A percentile compares a stretch with the other conserved stretches of the same genome.
Evolutionary conservation across 371 early-diverging fungal genomes (phyloP).

Genomic region (Lichtheimia hyalospora): DNA sequence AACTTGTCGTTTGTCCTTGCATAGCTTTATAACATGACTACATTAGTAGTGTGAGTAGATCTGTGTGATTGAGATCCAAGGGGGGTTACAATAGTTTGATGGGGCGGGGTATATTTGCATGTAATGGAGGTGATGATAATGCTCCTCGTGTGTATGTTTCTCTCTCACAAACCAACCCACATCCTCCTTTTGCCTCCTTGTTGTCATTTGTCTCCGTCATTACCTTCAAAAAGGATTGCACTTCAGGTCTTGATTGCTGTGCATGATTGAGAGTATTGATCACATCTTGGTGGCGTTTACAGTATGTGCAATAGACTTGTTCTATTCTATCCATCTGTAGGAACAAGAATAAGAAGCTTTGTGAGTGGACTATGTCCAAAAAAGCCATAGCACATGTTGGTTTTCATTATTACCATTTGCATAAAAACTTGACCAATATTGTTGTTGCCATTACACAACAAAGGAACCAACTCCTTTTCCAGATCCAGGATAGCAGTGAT

Average conservation of each 20-base stretch:
- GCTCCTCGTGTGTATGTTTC: too few species aligned
- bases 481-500: constrained; percentile 57
- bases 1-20: constrained; percentile 69
- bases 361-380: too few species aligned
- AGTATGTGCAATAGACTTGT: constrained; percentile 70
- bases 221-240: constrained; percentile 11
- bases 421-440: constrained; percentile 58
- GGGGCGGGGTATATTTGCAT: too few species aligned
- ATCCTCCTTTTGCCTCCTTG: neutral
- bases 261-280: constrained; percentile 41
- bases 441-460: constrained; percentile 27
- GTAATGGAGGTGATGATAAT: too few species aligned
- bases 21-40: constrained; percentile 52
- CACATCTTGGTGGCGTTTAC: constrained; percentile 74
- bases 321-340: constrained; percentile 54
- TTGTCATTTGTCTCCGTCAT: neutral
- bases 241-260: constrained; percentile 8
- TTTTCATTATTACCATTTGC: constrained; percentile 35
- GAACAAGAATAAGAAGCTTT: too few species aligned
- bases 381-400: too few species aligned
- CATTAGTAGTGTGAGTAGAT: neutral
- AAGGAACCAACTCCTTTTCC: constrained; percentile 45
- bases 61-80: too few species aligned
- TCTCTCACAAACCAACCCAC: neutral
- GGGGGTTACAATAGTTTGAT: too few species aligned